Evolutionary conservation across 176 grass and related monocot species (phyloP).

Genomic region (Dendrocalamus sinicus): DNA sequence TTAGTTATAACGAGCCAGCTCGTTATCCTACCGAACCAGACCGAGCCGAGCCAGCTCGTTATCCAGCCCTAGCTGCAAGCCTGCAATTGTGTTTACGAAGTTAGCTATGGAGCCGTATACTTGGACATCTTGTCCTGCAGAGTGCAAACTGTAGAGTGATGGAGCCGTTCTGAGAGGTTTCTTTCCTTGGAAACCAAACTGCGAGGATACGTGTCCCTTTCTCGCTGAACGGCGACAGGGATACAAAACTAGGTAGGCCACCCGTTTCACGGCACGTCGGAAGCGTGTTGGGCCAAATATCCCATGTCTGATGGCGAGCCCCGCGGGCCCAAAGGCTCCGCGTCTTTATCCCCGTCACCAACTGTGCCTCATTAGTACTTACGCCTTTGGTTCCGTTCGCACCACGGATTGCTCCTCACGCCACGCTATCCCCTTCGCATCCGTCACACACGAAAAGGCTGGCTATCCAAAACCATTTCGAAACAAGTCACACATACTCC

Average conservation of each 20-base stretch:
- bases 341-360: neutral
- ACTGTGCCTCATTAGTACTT: neutral
- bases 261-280: slow-evolving; percentile 41
- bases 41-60: too few relatives aligned
- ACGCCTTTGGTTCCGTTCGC: neutral
- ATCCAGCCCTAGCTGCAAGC: too few relatives aligned
- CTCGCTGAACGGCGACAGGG: neutral
- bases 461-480: neutral
- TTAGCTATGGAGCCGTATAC: neutral
- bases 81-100: neutral
- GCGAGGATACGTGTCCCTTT: slow-evolving; percentile 25
- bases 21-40: too few relatives aligned
- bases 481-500: neutral
- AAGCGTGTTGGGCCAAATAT: slow-evolving; percentile 31
- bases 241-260: slow-evolving; percentile 2
- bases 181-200: neutral
- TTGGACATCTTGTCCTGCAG: neutral
- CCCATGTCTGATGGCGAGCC: neutral
- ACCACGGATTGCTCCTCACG: neutral
- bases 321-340: neutral
- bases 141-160: neutral
- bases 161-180: neutral
- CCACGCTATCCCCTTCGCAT: neutral
- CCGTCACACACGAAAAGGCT: too few relatives aligned
- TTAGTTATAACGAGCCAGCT: too few relatives aligned